Evolutionary conservation across 441 rosid species (phyloP).

Genomic region (Adansonia gregorii): DNA sequence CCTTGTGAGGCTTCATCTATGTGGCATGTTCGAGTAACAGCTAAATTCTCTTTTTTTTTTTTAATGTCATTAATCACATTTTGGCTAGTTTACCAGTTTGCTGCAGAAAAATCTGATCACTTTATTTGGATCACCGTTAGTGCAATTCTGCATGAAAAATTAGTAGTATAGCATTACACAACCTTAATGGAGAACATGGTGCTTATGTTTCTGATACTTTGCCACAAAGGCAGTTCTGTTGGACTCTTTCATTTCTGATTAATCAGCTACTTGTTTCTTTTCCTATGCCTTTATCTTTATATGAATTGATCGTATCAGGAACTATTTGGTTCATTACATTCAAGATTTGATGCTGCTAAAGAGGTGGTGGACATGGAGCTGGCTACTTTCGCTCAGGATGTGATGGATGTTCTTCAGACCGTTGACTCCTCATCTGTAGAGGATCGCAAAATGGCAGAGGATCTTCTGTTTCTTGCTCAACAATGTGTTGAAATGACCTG

Average conservation of each 20-base stretch:
- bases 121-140: background rate
- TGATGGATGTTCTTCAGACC: slow-evolving; percentile 57
- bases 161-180: background rate
- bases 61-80: slow-evolving; percentile 4
- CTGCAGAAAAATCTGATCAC: slow-evolving; percentile 7
- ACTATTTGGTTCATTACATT: slow-evolving; percentile 66
- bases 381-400: slow-evolving; percentile 57
- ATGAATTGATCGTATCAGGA: slow-evolving; percentile 50
- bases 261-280: slow-evolving; percentile 19
- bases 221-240: background rate
- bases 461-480: slow-evolving; percentile 59
- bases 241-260: slow-evolving; percentile 16
- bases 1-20: background rate
- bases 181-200: background rate
- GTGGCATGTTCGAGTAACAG: background rate
- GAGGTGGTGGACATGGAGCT: slow-evolving; percentile 65
- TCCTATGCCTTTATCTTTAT: background rate
- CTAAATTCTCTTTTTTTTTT: slow-evolving; percentile 1
- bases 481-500: slow-evolving; percentile 65
- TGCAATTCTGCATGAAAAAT: slow-evolving; percentile 20
- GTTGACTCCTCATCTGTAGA: slow-evolving; percentile 55
- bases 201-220: slow-evolving; percentile 3
- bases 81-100: slow-evolving; percentile 18
- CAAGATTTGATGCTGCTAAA: slow-evolving; percentile 79
- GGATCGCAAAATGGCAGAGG: slow-evolving; percentile 59